These are phyloP conservation scores for Boletus mariae DNA, from an alignment of 1,284 basidiomycete genomes.

Conservation along the genomic window DNA sequence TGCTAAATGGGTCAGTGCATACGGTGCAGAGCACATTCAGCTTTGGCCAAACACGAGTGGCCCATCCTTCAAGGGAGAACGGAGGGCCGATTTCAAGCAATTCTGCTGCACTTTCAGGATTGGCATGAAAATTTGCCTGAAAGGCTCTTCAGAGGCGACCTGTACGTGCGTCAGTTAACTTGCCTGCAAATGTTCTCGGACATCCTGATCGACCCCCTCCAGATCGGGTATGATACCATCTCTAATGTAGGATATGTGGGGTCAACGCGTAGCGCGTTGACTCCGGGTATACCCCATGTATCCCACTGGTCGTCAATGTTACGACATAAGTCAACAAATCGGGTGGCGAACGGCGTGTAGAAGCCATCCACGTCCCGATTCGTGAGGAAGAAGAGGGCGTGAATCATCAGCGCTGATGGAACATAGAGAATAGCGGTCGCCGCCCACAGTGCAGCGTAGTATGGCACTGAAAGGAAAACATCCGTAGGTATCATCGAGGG, in stretches of 20 bases:
- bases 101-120: conserved; percentile 1
- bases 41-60: not conserved
- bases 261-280: too few species aligned
- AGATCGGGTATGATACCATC: conserved; percentile 20
- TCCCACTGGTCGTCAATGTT: conserved; percentile 22
- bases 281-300: not conserved
- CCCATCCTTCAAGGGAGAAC: not conserved
- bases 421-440: conserved; percentile 11
- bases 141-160: not conserved
- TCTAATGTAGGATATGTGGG: conserved; percentile 14
- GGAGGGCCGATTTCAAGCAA: not conserved
- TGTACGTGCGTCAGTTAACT: not conserved
- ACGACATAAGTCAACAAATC: conserved; percentile 19
- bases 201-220: conserved; percentile 9
- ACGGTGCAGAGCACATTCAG: not conserved
- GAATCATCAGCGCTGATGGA: conserved; percentile 18
- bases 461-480: conserved; percentile 8
- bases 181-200: conserved; percentile 14
- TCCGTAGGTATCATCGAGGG: not conserved
- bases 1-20: not conserved
- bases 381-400: conserved; percentile 2
- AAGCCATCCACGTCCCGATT: conserved; percentile 6
- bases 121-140: conserved; percentile 2
- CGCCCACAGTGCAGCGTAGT: conserved; percentile 18
- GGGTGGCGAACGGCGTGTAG: conserved; percentile 3